Conservation (phyloP, 1,284 basidiomycete genomes). For the Marasmius sp. region DNA sequence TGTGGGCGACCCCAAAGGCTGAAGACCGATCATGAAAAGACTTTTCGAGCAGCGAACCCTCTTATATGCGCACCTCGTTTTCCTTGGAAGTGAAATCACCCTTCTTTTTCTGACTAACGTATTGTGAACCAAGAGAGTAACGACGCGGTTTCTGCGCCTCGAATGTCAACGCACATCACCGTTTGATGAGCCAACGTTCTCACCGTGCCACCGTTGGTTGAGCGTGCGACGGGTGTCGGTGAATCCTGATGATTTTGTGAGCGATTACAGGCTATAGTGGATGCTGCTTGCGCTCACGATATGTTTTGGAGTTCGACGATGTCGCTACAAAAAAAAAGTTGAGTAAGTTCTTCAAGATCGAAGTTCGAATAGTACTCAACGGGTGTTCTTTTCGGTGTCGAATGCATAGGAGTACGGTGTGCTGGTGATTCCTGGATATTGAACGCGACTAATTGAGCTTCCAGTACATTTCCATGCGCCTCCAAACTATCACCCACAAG, state of each 20-base stretch:
- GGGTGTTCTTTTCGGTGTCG: not conserved
- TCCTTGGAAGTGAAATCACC: not conserved
- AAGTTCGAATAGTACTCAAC: not conserved
- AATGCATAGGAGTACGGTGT: not conserved
- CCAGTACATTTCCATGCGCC: not conserved
- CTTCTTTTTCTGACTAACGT: not conserved
- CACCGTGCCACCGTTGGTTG: not conserved
- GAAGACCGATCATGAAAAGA: too few species aligned
- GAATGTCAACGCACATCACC: not conserved
- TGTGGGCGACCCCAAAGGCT: too few species aligned
- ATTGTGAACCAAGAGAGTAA: not conserved
- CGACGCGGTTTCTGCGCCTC: not conserved
- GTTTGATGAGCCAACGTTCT: not conserved
- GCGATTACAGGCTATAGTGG: not conserved
- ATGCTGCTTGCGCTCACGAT: not conserved
- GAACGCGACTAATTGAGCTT: too few species aligned
- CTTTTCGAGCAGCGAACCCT: too few species aligned
- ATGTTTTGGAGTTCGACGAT: not conserved
- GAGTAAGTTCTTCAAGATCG: not conserved
- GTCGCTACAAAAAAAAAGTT: not conserved
- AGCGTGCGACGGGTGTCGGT: not conserved
- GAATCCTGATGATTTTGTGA: not conserved
- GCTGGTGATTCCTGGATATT: not conserved
- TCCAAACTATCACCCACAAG: not conserved
- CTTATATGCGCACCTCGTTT: not conserved